Percentiles rank a stretch among this genome's conserved stretches.
phyloP scores from a whole-genome alignment of 176 grass and related monocot genomes.

The Musa acuminata region DNA sequence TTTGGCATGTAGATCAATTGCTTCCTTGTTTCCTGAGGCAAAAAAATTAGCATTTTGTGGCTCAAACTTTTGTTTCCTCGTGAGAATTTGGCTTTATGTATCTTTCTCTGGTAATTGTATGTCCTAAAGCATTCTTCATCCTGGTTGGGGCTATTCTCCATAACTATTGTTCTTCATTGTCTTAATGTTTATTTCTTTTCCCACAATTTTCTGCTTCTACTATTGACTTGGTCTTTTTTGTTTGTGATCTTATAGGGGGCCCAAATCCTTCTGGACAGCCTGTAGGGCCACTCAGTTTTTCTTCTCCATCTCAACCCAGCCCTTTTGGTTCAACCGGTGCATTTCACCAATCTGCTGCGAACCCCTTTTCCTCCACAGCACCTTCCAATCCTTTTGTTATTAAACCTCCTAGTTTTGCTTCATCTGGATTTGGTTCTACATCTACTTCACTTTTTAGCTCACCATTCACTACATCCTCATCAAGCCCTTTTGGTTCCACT shows the following conservation, averaged over 20 bases:
- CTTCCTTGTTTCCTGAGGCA: not conserved
- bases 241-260: slow-evolving; percentile 27
- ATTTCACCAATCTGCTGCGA: slow-evolving; percentile 34
- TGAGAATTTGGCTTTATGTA: not conserved
- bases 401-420: slow-evolving; percentile 28
- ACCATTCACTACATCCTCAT: slow-evolving; percentile 5
- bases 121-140: slow-evolving; percentile 21
- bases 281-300: slow-evolving; percentile 2
- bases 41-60: not conserved
- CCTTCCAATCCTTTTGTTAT: slow-evolving; percentile 34
- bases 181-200: not conserved
- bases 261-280: slow-evolving; percentile 14
- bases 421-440: slow-evolving; percentile 37
- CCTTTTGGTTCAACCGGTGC: slow-evolving; percentile 7
- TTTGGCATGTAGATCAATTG: not conserved
- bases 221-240: not conserved
- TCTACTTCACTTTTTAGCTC: slow-evolving; percentile 21
- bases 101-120: too few species aligned
- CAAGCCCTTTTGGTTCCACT: slow-evolving; percentile 16
- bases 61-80: not conserved
- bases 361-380: slow-evolving; percentile 31
- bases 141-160: slow-evolving; percentile 10
- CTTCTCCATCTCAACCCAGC: slow-evolving; percentile 6
- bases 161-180: slow-evolving; percentile 28
- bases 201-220: not conserved